Evolutionary conservation across 2,329 filamentous ascomycete species (phyloP).

Genomic region (Neopestalotiopsis rosae): DNA sequence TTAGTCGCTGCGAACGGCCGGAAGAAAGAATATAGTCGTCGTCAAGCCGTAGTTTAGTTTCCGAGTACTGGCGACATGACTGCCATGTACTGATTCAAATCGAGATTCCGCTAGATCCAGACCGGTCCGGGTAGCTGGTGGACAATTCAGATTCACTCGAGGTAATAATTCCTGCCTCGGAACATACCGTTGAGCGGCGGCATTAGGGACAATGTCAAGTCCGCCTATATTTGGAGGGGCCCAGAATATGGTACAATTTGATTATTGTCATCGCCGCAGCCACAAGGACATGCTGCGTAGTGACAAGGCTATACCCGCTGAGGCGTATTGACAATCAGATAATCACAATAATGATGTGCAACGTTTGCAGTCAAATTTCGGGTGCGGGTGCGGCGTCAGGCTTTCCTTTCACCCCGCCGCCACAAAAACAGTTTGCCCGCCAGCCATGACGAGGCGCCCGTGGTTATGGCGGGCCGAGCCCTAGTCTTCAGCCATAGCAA

Average conservation of each 20-base stretch:
- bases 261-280: background rate
- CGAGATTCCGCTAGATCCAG: background rate
- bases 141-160: background rate
- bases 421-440: background rate
- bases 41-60: background rate
- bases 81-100: background rate
- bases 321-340: background rate
- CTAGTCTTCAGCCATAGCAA: background rate
- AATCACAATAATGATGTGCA: conserved; percentile 2
- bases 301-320: background rate
- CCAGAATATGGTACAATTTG: background rate
- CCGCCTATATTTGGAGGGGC: background rate
- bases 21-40: conserved; percentile 2
- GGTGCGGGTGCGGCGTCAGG: background rate
- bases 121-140: background rate
- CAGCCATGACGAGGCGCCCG: background rate
- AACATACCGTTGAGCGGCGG: background rate
- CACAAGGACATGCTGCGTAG: background rate
- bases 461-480: background rate
- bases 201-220: background rate
- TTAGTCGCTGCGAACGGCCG: background rate
- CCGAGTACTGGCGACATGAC: background rate
- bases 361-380: background rate
- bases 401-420: background rate
- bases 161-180: background rate